A percentile compares a stretch with the other conserved stretches of the same genome.
These are phyloP conservation scores for Sporothrix phasma DNA, from an alignment of 2,329 filamentous ascomycete species.

Conservation along the genomic window DNA sequence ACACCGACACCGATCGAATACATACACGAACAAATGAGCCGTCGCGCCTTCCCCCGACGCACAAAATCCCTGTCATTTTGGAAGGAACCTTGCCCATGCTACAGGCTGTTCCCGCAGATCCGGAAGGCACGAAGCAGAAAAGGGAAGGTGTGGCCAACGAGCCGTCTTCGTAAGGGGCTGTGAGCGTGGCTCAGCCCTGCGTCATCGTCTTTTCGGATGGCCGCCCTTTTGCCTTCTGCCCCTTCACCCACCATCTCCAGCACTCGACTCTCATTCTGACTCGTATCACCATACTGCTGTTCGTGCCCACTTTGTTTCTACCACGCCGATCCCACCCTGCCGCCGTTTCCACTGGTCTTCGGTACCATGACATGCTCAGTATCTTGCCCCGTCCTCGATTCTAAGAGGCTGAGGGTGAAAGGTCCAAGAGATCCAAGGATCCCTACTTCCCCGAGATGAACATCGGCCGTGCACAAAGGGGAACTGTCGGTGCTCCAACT, in stretches of 20 bases:
- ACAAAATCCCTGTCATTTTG: not conserved
- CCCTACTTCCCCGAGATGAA: not conserved
- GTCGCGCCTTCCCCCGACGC: not conserved
- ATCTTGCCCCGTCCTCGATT: not conserved
- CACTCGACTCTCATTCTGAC: not conserved
- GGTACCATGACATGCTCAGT: not conserved
- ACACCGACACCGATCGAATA: not conserved
- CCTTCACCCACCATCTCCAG: not conserved
- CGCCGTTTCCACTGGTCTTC: not conserved
- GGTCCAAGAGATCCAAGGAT: too few species aligned
- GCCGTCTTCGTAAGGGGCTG: slow-evolving; percentile 2
- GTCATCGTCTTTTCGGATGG: slow-evolving; percentile 4
- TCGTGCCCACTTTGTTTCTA: not conserved
- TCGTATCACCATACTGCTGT: not conserved
- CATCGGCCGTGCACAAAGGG: not conserved
- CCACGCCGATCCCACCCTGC: not conserved
- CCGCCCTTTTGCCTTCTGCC: not conserved
- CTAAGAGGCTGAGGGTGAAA: too few species aligned
- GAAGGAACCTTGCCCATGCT: not conserved
- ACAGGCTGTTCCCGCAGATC: not conserved
- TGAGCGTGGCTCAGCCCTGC: slow-evolving; percentile 9
- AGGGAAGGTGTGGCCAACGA: not conserved
- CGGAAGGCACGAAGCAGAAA: slow-evolving; percentile 5
- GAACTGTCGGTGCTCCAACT: not conserved
- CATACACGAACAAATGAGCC: not conserved